Conservation (phyloP, 345 rosid genomes). For the Hirschfeldia incana region DNA sequence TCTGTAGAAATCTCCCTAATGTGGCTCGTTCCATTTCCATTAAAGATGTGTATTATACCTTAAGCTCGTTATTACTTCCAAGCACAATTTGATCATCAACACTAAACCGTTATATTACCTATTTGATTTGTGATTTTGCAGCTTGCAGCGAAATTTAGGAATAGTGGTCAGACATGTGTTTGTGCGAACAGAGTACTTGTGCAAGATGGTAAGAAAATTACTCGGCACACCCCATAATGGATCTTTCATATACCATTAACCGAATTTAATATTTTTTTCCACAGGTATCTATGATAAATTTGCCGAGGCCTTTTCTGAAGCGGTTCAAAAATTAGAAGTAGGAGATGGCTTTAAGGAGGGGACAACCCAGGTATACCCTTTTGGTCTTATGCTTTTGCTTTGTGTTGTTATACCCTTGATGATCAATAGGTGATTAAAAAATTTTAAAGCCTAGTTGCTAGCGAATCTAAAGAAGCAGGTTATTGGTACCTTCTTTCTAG, state of each 20-base stretch:
- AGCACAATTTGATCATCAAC: slow-evolving; percentile 1
- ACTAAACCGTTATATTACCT: background rate
- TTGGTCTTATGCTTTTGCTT: background rate
- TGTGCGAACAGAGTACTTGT: slow-evolving; percentile 89
- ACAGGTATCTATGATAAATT: slow-evolving; percentile 94
- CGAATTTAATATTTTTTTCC: background rate
- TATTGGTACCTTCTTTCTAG: background rate
- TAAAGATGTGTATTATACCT: slow-evolving; percentile 4
- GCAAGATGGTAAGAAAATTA: slow-evolving; percentile 77
- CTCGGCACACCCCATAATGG: background rate
- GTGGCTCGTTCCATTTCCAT: slow-evolving; percentile 5
- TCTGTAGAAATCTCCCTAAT: background rate
- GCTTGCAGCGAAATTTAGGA: slow-evolving; percentile 96
- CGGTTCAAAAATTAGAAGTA: slow-evolving; percentile 83
- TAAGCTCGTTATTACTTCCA: slow-evolving; percentile 9
- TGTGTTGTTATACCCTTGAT: slow-evolving; percentile 6
- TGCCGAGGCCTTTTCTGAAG: slow-evolving; percentile 76
- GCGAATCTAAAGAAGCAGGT: background rate
- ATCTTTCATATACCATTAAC: slow-evolving; percentile 14
- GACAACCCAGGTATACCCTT: slow-evolving; percentile 57
- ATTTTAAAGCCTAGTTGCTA: background rate
- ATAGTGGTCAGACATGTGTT: slow-evolving; percentile 97
- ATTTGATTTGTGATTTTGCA: slow-evolving; percentile 45
- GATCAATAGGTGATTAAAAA: background rate
- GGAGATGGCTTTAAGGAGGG: slow-evolving; percentile 95